These are phyloP conservation scores for Talaromyces proteolyticus DNA, from an alignment of 495 filamentous ascomycete genomes.

Conservation along the genomic window DNA sequence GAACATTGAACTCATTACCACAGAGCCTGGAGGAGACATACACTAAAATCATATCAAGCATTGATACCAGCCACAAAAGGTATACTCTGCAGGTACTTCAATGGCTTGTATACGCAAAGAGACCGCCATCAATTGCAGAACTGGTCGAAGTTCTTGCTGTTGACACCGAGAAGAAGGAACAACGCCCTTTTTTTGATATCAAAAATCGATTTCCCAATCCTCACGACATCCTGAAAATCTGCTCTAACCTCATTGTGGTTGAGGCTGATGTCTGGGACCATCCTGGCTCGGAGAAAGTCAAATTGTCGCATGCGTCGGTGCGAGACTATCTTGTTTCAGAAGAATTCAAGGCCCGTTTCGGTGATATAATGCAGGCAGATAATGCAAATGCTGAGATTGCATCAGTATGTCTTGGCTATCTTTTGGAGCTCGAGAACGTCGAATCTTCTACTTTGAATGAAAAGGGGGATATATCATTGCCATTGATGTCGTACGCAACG, in stretches of 20 bases:
- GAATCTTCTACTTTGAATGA: neutral
- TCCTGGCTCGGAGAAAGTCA: neutral
- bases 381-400: slow-evolving; percentile 21
- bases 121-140: slow-evolving; percentile 22
- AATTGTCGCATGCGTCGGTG: slow-evolving; percentile 29
- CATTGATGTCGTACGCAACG: neutral
- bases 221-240: slow-evolving; percentile 19
- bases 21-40: slow-evolving; percentile 30
- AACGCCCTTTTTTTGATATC: slow-evolving; percentile 14
- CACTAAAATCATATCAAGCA: slow-evolving; percentile 22
- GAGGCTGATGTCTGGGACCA: slow-evolving; percentile 1
- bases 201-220: slow-evolving; percentile 15
- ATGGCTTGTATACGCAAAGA: slow-evolving; percentile 21
- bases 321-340: slow-evolving; percentile 35
- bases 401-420: slow-evolving; percentile 23
- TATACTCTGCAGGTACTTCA: slow-evolving; percentile 23
- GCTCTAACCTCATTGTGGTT: slow-evolving; percentile 22
- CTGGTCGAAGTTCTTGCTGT: slow-evolving; percentile 22
- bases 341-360: slow-evolving; percentile 2
- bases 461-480: neutral
- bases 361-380: slow-evolving; percentile 8
- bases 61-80: slow-evolving; percentile 13
- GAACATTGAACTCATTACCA: slow-evolving; percentile 23
- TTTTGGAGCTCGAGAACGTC: slow-evolving; percentile 15
- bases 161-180: slow-evolving; percentile 8